Evolutionary conservation across 306 rosid genomes (phyloP).

Genomic region (Vicia faba): DNA sequence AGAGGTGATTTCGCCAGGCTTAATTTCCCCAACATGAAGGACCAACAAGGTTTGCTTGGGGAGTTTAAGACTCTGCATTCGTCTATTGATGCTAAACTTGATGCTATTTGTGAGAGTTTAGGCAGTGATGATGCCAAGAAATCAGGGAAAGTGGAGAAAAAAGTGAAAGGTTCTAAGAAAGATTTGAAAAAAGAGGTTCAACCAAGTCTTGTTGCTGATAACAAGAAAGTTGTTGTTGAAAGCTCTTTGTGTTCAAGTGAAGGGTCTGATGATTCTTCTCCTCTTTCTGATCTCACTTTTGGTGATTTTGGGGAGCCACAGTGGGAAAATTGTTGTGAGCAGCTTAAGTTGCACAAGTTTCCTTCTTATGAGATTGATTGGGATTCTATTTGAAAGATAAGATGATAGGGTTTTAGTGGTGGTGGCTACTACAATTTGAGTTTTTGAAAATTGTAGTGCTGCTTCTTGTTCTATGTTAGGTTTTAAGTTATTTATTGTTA

Average conservation of each 20-base stretch:
- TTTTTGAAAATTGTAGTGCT: constrained; percentile 77
- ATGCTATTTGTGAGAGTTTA: constrained; percentile 73
- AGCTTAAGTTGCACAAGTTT: constrained; percentile 58
- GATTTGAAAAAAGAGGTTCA: constrained; percentile 2
- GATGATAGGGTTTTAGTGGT: background rate
- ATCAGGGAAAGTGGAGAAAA: constrained; percentile 57
- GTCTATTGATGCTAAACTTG: constrained; percentile 83
- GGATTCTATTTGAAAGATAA: constrained; percentile 59
- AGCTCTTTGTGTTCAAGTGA: constrained; percentile 55
- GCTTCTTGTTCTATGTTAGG: constrained; percentile 5
- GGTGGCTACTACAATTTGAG: constrained; percentile 65
- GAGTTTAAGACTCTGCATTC: constrained; percentile 75
- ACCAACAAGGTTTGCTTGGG: constrained; percentile 53
- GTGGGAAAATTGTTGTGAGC: constrained; percentile 57
- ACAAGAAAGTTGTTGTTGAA: constrained; percentile 46
- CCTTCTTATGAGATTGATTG: constrained; percentile 96
- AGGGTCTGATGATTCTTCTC: constrained; percentile 76
- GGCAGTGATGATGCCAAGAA: constrained; percentile 62
- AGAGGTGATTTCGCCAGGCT: constrained; percentile 91
- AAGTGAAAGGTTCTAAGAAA: constrained; percentile 24
- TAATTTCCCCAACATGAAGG: constrained; percentile 78
- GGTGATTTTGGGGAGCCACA: constrained; percentile 54
- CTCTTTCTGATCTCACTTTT: constrained; percentile 82
- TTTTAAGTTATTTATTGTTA: background rate
- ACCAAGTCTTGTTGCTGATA: background rate